Conservation (phyloP, 2,329 filamentous ascomycete species). For the Fusarium napiforme region DNA sequence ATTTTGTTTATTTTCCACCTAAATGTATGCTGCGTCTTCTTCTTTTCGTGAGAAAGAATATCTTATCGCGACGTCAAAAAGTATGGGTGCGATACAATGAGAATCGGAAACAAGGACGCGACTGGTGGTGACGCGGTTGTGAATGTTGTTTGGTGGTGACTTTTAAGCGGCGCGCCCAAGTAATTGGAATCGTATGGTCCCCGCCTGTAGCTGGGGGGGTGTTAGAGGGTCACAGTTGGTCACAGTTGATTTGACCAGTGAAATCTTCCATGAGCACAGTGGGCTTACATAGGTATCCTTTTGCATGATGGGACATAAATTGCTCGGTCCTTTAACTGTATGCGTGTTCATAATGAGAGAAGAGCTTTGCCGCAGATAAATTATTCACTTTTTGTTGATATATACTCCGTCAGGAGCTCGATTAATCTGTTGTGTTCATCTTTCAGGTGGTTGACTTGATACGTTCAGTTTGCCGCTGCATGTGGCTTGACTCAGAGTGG, state of each 20-base stretch:
- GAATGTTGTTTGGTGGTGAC: slow-evolving; percentile 35
- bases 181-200: slow-evolving; percentile 17
- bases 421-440: background rate
- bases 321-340: background rate
- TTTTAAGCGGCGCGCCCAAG: slow-evolving; percentile 27
- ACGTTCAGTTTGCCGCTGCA: background rate
- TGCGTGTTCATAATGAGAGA: background rate
- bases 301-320: background rate
- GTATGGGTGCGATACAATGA: slow-evolving; percentile 15
- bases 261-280: slow-evolving; percentile 1
- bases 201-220: slow-evolving; percentile 30
- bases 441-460: background rate
- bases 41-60: background rate
- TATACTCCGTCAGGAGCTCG: background rate
- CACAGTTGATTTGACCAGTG: slow-evolving; percentile 13
- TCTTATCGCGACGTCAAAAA: background rate
- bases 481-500: background rate
- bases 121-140: slow-evolving; percentile 35
- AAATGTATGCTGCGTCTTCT: background rate
- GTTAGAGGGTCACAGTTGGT: slow-evolving; percentile 21
- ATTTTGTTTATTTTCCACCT: slow-evolving; percentile 36
- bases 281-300: slow-evolving; percentile 1
- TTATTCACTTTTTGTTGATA: background rate
- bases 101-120: slow-evolving; percentile 34
- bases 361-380: background rate